Evolutionary conservation across 352 stramenopile genomes (phyloP), one percentile per base, ranked within the genome.

Genomic region (Peronosclerospora sorghi): DNA sequence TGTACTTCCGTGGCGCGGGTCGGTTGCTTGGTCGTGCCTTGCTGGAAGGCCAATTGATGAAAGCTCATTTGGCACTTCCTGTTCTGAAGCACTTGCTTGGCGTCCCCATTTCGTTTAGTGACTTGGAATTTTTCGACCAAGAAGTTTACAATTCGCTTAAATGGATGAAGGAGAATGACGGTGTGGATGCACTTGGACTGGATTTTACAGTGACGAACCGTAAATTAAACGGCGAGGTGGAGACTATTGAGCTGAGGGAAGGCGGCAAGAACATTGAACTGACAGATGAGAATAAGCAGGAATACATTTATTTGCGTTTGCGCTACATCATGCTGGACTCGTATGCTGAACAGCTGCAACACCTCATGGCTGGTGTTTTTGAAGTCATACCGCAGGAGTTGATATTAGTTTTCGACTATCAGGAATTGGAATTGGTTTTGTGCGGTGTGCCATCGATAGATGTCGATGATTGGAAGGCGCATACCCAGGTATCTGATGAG

Each of bases 251-350:
- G 12, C 60, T 93, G 9, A 90, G 88, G 56, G 67, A 84, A 36
- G 71, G 82, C 24, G 81, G 81, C n/a, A 75, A 76, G 43, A 70
- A 87, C 43, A 88, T 91, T 30, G 65, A 83, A 0, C 50, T 93
- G n/a, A 91, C 84, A n/a, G 95, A 98, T 53, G 89, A 97, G 23
- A 99, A 98, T 77, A 94, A 98, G 55, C 81, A 94, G 18, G 88
- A 98, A 65, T 99, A 97, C 69, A 76, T 98, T 13, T 90, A 97
- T 46, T 59, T 96, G 42, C 85, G 79, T 30, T 66, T 98, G 27
- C 96, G 95, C 45, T 97, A 98, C 71, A 88, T 94, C 46, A 81
- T 99, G 59, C 71, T 98, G 40, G 94, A 95, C 51, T 83, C 87
- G 32, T 94, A 98, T 36, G 70, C 72, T 10, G 78, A 95, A 49